Evolutionary conservation across 139 green algal genomes (phyloP).

Genomic region (Parachlorella kessleri): DNA sequence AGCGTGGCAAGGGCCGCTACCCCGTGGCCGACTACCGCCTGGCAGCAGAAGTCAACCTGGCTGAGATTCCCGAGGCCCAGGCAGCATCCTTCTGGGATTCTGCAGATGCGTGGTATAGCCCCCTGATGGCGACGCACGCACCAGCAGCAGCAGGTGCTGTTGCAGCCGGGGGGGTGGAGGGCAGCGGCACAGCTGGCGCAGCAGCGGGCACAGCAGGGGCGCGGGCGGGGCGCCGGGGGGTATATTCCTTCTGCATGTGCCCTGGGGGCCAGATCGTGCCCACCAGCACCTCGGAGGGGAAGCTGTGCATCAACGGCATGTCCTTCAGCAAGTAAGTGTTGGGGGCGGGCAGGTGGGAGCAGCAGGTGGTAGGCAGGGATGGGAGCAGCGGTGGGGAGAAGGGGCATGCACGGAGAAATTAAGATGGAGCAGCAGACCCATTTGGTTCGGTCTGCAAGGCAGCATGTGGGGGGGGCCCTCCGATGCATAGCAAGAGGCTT

Average conservation of each 20-base stretch:
- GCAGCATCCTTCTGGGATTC: slow-evolving; percentile 3
- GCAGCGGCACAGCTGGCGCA: not conserved
- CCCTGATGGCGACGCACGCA: not conserved
- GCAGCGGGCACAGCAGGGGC: not conserved
- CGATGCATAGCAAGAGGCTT: too few species aligned
- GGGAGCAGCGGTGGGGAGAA: too few species aligned
- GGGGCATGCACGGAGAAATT: too few species aligned
- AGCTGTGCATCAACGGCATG: slow-evolving; percentile 94
- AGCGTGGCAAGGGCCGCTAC: slow-evolving; percentile 67
- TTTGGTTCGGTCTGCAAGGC: too few species aligned
- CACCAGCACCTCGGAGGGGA: slow-evolving; percentile 60
- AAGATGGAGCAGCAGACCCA: too few species aligned
- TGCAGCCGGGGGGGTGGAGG: not conserved
- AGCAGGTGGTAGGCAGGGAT: too few species aligned
- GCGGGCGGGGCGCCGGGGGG: slow-evolving; percentile 22
- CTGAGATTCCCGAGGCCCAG: not conserved
- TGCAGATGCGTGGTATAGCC: slow-evolving; percentile 16
- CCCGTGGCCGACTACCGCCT: slow-evolving; percentile 87
- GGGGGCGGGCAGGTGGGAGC: not conserved
- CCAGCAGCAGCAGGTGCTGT: not conserved
- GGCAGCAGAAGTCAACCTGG: slow-evolving; percentile 35
- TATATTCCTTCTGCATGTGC: slow-evolving; percentile 94
- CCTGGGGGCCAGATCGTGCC: slow-evolving; percentile 79
- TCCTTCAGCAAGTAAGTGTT: slow-evolving; percentile 62
- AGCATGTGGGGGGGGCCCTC: too few species aligned